Evolutionary conservation across 2,329 filamentous ascomycete species (phyloP).

Genomic region (Verticillium dahliae): DNA sequence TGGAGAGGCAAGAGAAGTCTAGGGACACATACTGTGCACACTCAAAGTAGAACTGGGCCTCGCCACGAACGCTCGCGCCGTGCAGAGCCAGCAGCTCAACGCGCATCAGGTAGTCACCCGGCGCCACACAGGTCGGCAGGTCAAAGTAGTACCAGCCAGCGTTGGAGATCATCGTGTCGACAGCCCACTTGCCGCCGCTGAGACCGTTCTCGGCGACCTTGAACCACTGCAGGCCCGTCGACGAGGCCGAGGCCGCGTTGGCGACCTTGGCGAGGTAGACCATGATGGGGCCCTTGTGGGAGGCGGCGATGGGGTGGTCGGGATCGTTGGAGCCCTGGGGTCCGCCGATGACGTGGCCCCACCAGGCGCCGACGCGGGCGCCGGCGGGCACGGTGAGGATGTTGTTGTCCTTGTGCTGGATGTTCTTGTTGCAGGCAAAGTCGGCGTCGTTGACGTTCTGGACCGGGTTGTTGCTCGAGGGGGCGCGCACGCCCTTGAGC

Average conservation of each 20-base stretch:
- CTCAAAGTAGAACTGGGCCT: slow-evolving; percentile 33
- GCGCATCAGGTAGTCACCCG: slow-evolving; percentile 35
- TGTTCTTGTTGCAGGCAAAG: slow-evolving; percentile 39
- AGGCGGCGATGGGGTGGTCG: slow-evolving; percentile 40
- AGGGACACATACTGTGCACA: slow-evolving; percentile 33
- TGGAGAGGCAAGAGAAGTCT: too few relatives aligned
- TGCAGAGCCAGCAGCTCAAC: slow-evolving; percentile 40
- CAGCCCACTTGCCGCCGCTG: slow-evolving; percentile 20
- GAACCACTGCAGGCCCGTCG: slow-evolving; percentile 37
- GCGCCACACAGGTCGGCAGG: slow-evolving; percentile 29
- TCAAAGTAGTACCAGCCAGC: slow-evolving; percentile 26
- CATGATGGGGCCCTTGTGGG: slow-evolving; percentile 42
- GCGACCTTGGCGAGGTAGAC: slow-evolving; percentile 42
- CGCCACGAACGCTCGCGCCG: slow-evolving; percentile 20
- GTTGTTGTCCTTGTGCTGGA: slow-evolving; percentile 24
- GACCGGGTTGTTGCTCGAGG: slow-evolving; percentile 42
- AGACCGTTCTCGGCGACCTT: slow-evolving; percentile 40
- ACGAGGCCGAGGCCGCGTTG: slow-evolving; percentile 33
- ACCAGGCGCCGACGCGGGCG: slow-evolving; percentile 39
- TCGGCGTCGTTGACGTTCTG: slow-evolving; percentile 36
- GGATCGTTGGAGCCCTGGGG: slow-evolving; percentile 33
- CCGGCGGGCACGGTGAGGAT: slow-evolving; percentile 40
- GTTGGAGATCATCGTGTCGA: slow-evolving; percentile 15
- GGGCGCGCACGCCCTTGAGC: slow-evolving; percentile 41
- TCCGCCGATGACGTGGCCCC: slow-evolving; percentile 44